These are phyloP conservation scores for Pouteria glomerata DNA, from an alignment of 148 eudicot species.

Conservation along the genomic window DNA sequence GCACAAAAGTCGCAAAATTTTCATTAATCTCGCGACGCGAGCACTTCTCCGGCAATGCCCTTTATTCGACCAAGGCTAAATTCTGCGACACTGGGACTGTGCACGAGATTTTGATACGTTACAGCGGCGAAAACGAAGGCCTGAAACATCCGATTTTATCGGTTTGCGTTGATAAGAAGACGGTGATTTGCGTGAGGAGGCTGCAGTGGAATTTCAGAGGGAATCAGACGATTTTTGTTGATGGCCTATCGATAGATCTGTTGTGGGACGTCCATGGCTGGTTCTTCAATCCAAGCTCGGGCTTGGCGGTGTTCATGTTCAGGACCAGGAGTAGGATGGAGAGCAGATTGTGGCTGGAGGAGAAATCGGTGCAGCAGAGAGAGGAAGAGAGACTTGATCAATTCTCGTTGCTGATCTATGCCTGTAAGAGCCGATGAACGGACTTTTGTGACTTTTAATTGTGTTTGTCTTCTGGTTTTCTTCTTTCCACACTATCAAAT, in stretches of 20 bases:
- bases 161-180: conserved; percentile 65
- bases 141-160: conserved; percentile 47
- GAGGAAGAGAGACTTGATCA: conserved; percentile 33
- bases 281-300: conserved; percentile 43
- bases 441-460: too few species aligned
- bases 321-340: conserved; percentile 75
- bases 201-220: conserved; percentile 92
- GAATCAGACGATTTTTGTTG: conserved; percentile 74
- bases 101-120: conserved; percentile 62
- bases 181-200: conserved; percentile 61
- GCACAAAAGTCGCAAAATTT: conserved; percentile 26
- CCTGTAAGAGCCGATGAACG: conserved; percentile 45
- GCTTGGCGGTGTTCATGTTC: conserved; percentile 77
- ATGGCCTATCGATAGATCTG: conserved; percentile 73
- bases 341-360: conserved; percentile 80
- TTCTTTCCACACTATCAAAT: too few species aligned
- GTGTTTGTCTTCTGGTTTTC: too few species aligned
- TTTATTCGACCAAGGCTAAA: conserved; percentile 49
- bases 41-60: conserved; percentile 51
- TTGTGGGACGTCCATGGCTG: conserved; percentile 97
- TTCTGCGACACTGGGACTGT: conserved; percentile 43
- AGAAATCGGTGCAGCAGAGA: conserved; percentile 37
- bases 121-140: conserved; percentile 45
- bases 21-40: conserved; percentile 51
- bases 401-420: conserved; percentile 69